phyloP scores from a whole-genome alignment of 768 basidiomycete genomes.

The Scleroderma citrinum region DNA sequence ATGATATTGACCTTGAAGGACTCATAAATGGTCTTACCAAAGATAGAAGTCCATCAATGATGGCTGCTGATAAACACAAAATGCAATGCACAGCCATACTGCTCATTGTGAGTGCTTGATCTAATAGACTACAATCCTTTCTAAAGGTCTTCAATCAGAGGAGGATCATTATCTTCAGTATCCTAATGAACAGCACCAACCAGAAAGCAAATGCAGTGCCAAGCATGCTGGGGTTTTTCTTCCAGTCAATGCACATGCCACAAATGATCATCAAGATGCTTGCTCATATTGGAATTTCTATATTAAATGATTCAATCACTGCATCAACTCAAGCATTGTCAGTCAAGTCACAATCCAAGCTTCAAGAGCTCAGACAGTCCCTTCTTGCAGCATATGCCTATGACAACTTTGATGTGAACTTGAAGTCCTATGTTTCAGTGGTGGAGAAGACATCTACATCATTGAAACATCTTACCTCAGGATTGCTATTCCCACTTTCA shows the following conservation, averaged over 20 bases:
- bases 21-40: no score
- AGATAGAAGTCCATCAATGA: no score
- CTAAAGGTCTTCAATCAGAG: slow-evolving; percentile 7
- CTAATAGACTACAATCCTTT: no score
- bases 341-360: slow-evolving; percentile 7
- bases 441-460: slow-evolving; percentile 27
- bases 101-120: no score
- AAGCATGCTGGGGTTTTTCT: slow-evolving; percentile 23
- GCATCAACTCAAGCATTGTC: slow-evolving; percentile 9
- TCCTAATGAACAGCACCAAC: slow-evolving; percentile 29
- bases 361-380: slow-evolving; percentile 19
- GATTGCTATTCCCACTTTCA: slow-evolving; percentile 4
- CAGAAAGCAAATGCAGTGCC: slow-evolving; percentile 13
- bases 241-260: slow-evolving; percentile 21
- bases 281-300: slow-evolving; percentile 22
- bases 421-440: slow-evolving; percentile 26
- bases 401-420: slow-evolving; percentile 39
- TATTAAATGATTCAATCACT: slow-evolving; percentile 14
- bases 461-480: slow-evolving; percentile 2
- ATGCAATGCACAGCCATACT: no score
- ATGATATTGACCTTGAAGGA: no score
- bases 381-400: slow-evolving; percentile 28
- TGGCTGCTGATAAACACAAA: no score
- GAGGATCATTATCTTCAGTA: slow-evolving; percentile 7
- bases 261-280: slow-evolving; percentile 22